Conservation (phyloP, 805 yeast species). For the Yarrowia divulgata region DNA sequence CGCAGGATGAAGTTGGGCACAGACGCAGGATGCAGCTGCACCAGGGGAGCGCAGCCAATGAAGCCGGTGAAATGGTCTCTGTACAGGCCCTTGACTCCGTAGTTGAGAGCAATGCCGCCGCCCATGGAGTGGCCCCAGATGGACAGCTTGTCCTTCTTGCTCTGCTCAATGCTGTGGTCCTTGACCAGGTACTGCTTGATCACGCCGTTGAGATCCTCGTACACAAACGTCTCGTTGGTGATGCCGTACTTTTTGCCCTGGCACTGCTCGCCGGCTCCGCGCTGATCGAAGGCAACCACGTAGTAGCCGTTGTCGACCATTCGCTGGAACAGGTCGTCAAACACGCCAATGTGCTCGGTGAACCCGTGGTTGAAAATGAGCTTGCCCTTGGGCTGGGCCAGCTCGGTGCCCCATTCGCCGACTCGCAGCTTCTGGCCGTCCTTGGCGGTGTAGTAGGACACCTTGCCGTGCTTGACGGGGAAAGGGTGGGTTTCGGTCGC, state of each 20-base stretch:
- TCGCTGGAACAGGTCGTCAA: conserved; percentile 47
- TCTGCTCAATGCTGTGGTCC: conserved; percentile 15
- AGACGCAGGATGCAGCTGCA: conserved; percentile 45
- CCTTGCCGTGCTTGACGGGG: conserved; percentile 17
- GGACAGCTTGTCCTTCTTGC: conserved; percentile 43
- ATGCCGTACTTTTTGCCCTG: conserved; percentile 48
- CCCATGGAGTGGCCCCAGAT: conserved; percentile 54
- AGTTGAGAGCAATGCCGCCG: conserved; percentile 52
- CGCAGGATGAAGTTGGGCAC: conserved; percentile 46
- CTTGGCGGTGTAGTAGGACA: conserved; percentile 31
- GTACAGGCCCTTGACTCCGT: conserved; percentile 50
- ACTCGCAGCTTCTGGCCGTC: conserved; percentile 38
- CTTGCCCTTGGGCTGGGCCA: conserved; percentile 45
- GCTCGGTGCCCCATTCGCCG: conserved; percentile 29
- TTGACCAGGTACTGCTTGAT: conserved; percentile 42
- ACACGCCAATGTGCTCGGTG: conserved; percentile 49
- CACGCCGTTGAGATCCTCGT: conserved; percentile 50
- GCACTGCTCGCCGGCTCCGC: conserved; percentile 53
- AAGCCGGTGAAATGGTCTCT: conserved; percentile 49
- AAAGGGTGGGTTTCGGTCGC: conserved; percentile 23
- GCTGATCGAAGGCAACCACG: conserved; percentile 52
- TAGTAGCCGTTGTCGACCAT: conserved; percentile 50
- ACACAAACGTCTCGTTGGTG: conserved; percentile 49
- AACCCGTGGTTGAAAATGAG: conserved; percentile 52
- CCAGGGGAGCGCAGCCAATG: conserved; percentile 50